Conservation (phyloP, 768 basidiomycete genomes). For the Chalciporus chontae region DNA sequence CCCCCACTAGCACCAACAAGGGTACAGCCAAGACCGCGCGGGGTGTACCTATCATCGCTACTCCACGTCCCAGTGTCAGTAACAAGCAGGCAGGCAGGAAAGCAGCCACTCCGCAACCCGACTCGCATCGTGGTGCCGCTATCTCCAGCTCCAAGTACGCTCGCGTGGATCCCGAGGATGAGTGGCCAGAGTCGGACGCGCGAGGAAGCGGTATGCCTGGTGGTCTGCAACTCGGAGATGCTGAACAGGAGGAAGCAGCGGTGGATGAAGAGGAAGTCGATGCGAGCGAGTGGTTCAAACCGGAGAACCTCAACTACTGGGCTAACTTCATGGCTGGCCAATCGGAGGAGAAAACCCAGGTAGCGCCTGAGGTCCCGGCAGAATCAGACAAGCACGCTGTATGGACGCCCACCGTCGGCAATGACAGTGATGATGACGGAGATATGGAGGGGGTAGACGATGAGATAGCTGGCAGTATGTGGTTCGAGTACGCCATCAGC, state of each 20-base stretch:
- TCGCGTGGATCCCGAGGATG: slow-evolving; percentile 14
- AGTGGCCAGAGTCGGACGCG: neutral
- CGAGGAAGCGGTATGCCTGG: slow-evolving; percentile 6
- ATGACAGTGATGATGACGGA: slow-evolving; percentile 25
- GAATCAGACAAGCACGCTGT: slow-evolving; percentile 17
- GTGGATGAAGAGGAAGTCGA: slow-evolving; percentile 18
- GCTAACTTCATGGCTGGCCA: slow-evolving; percentile 23
- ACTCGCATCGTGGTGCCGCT: slow-evolving; percentile 6
- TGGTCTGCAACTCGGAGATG: neutral
- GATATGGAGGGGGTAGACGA: slow-evolving; percentile 14
- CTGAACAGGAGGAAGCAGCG: slow-evolving; percentile 6
- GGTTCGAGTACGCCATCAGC: slow-evolving; percentile 31
- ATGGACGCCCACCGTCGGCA: slow-evolving; percentile 22
- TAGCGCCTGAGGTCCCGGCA: slow-evolving; percentile 2
- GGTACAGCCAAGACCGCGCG: slow-evolving; percentile 13
- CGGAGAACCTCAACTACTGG: slow-evolving; percentile 27
- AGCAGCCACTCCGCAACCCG: slow-evolving; percentile 3
- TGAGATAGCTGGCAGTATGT: slow-evolving; percentile 19
- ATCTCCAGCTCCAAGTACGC: slow-evolving; percentile 8
- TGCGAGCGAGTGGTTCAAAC: slow-evolving; percentile 22
- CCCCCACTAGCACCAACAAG: slow-evolving; percentile 11
- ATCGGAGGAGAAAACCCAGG: slow-evolving; percentile 7
- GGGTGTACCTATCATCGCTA: slow-evolving; percentile 5
- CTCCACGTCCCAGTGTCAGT: neutral
- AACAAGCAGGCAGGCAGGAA: slow-evolving; percentile 15